Percentiles rank a stretch among this genome's conserved stretches.
Conservation (phyloP, 2,329 filamentous ascomycete genomes). For the Cryphonectria radicalis region DNA sequence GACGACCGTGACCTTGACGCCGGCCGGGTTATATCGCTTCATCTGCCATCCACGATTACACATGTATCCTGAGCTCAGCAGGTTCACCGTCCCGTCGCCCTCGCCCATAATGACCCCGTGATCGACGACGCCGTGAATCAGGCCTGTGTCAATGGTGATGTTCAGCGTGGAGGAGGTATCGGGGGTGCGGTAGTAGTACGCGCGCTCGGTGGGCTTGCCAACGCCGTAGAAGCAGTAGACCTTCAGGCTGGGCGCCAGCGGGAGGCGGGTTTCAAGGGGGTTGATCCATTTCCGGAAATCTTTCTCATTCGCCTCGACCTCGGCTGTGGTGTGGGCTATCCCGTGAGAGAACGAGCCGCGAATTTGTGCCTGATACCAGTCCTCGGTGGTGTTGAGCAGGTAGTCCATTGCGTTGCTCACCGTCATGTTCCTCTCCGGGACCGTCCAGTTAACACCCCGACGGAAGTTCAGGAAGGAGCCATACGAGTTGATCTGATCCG, state of each 20-base stretch:
- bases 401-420: constrained; percentile 77
- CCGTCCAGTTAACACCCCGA: constrained; percentile 64
- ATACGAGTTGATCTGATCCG: constrained; percentile 72
- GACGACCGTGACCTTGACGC: constrained; percentile 78
- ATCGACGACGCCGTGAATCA: constrained; percentile 67
- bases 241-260: constrained; percentile 85
- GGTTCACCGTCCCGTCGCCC: constrained; percentile 91
- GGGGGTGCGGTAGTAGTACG: constrained; percentile 81
- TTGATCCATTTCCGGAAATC: constrained; percentile 89
- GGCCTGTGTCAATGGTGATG: constrained; percentile 71
- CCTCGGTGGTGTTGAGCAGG: constrained; percentile 75
- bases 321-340: constrained; percentile 75
- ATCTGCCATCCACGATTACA: constrained; percentile 94
- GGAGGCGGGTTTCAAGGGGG: constrained; percentile 80
- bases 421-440: constrained; percentile 76
- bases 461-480: constrained; percentile 88
- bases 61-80: constrained; percentile 96
- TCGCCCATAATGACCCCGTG: constrained; percentile 95
- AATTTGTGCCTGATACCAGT: constrained; percentile 82
- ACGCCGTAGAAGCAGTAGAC: constrained; percentile 98
- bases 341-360: constrained; percentile 82
- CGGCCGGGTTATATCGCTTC: constrained; percentile 89
- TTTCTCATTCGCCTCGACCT: constrained; percentile 83
- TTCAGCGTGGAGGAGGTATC: constrained; percentile 73
- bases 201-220: constrained; percentile 89